Evolutionary conservation across 208 protist genomes (phyloP).

Genomic region (Tritrichomonas foetus): DNA sequence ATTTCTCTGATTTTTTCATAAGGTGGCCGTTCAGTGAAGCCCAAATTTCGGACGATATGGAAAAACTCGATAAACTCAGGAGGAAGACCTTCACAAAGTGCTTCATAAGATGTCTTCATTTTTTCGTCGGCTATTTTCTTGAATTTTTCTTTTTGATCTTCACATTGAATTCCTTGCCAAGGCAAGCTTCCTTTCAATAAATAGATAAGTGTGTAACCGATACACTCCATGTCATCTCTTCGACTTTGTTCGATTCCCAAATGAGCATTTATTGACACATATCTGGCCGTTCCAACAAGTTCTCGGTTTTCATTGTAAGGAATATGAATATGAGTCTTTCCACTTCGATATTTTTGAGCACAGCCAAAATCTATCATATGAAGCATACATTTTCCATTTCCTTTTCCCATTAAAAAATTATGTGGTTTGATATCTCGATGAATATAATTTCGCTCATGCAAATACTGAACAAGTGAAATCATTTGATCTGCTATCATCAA

Average conservation of each 20-base stretch:
- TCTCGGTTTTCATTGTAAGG: conserved; percentile 71
- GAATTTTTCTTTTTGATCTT: conserved; percentile 96
- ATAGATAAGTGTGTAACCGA: conserved; percentile 98
- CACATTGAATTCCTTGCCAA: conserved; percentile 87
- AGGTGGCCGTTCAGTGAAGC: background rate
- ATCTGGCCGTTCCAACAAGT: conserved; percentile 87
- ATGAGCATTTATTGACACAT: conserved; percentile 98
- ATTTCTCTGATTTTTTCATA: background rate
- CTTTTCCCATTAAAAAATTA: conserved; percentile 94
- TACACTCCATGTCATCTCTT: conserved; percentile 72
- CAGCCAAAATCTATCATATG: conserved; percentile 66
- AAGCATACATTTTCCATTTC: conserved; percentile 65
- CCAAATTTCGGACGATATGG: background rate
- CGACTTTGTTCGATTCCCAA: conserved; percentile 87
- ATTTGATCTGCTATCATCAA: conserved; percentile 38
- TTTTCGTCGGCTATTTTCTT: conserved; percentile 94
- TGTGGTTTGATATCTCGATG: conserved; percentile 92
- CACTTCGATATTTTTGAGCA: conserved; percentile 96
- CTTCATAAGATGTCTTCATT: conserved; percentile 81
- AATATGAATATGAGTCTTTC: conserved; percentile 95
- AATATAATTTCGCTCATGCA: conserved; percentile 92
- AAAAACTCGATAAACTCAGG: background rate
- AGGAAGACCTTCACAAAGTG: conserved; percentile 75
- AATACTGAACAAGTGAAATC: conserved; percentile 58
- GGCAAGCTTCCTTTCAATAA: conserved; percentile 92